Evolutionary conservation across 1,284 basidiomycete species (phyloP), one percentile per base, ranked within the genome.

Genomic region (Ganoderma lucidum): DNA sequence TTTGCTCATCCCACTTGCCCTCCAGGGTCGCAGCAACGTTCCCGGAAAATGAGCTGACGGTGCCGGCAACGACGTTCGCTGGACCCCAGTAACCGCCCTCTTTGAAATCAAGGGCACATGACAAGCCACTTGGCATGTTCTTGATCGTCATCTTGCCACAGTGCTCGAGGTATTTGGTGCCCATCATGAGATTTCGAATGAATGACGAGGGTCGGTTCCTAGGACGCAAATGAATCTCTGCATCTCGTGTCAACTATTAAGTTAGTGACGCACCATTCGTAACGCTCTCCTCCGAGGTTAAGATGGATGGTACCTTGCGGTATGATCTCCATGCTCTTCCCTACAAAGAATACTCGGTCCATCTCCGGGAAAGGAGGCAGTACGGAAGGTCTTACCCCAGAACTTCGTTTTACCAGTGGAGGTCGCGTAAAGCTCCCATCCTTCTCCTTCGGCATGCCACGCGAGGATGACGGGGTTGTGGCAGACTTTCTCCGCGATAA

Each of bases 151-250:
- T 88, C 79, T 90, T 87, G 71, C 95, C 90, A 70, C 87, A 84
- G 79, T 95, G 90, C 80, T 96, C 95, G 45, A 97, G 86, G 79
- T 96, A 97, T 77, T 96, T 96, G 23, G 93, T 93, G 30, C 95
- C 95, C 79, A 95, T 91, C 88, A 96, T 91, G 68, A 97, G 83
- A 80, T 96, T 96, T 70, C 95, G 85, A 85, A 96, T 91, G 80
- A 96, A 96, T 1, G 93, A 94, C 1, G 93, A 95, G 0, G 95
- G 95, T 71, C 93, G 93, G 63, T 87, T 91, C 94, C 93, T 95
- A 53, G 53, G 28, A 10, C 39, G 28, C 30, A 37, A 45, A 15
- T 23, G 19, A 35, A 17, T 56, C 63, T 56, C 53, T 15, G 30
- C 28, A 10, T 39, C n/a, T 37, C 4, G 28, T 35, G 35, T 23